These are phyloP conservation scores for Daldinia loculata DNA, from an alignment of 495 filamentous ascomycete species.

Conservation along the genomic window DNA sequence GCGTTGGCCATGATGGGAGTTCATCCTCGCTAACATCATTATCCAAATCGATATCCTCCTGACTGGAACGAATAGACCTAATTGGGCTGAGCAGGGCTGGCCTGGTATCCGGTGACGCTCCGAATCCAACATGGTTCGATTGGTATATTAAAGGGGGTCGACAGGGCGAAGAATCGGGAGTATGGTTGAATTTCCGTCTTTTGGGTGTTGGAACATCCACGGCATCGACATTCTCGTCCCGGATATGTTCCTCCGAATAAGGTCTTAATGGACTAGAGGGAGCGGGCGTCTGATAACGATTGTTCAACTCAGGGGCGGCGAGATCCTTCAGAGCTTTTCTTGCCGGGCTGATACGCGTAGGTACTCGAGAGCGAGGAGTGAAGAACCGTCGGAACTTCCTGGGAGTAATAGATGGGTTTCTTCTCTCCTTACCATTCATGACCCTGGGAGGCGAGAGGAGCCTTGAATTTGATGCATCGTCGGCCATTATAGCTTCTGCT, in stretches of 20 bases:
- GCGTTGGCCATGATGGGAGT: constrained; percentile 10
- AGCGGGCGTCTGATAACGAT: constrained; percentile 55
- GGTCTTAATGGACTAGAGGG: constrained; percentile 57
- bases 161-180: constrained; percentile 43
- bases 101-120: constrained; percentile 33
- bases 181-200: constrained; percentile 54
- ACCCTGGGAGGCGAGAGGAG: constrained; percentile 51
- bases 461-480: constrained; percentile 21
- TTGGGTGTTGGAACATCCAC: constrained; percentile 43
- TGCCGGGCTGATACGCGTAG: constrained; percentile 58
- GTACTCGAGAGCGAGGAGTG: constrained; percentile 68
- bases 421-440: constrained; percentile 53
- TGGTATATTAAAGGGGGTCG: constrained; percentile 43
- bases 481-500: constrained; percentile 17
- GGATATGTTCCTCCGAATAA: constrained; percentile 44
- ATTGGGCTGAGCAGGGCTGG: constrained; percentile 50
- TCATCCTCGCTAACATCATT: constrained; percentile 49
- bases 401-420: constrained; percentile 70
- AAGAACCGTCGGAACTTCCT: constrained; percentile 84
- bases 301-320: constrained; percentile 67
- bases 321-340: constrained; percentile 76
- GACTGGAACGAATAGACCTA: constrained; percentile 45
- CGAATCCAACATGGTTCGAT: constrained; percentile 36
- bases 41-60: constrained; percentile 39
- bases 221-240: constrained; percentile 41